phyloP scores from a whole-genome alignment of 306 rosid genomes.

The Trifolium fragiferum region DNA sequence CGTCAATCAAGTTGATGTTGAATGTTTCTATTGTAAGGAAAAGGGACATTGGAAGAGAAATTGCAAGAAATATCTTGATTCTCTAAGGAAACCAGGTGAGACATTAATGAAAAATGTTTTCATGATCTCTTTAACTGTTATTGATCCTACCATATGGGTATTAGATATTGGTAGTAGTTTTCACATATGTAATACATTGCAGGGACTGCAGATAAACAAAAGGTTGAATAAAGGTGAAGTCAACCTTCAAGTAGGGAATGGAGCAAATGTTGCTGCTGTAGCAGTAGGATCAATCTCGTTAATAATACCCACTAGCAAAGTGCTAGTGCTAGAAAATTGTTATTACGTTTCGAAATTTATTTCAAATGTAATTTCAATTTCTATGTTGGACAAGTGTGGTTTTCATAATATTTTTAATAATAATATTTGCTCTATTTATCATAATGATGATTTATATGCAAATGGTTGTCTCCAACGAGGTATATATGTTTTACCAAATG shows the following conservation, averaged over 20 bases:
- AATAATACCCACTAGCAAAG: not conserved
- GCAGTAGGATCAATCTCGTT: not conserved
- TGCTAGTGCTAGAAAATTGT: not conserved
- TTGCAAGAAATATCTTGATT: not conserved
- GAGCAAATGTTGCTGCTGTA: no score
- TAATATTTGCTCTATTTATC: not conserved
- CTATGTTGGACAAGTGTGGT: no score
- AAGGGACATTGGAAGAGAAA: not conserved
- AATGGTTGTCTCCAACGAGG: no score
- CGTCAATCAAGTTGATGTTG: not conserved
- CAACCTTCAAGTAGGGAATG: no score
- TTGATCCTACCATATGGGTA: conserved; percentile 9
- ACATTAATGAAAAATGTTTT: conserved; percentile 20
- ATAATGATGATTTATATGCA: no score
- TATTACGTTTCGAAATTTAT: no score
- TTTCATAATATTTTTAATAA: no score
- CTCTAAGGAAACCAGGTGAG: not conserved
- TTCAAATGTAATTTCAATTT: no score
- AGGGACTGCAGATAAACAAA: not conserved
- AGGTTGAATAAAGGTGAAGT: not conserved
- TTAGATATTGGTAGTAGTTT: conserved; percentile 19
- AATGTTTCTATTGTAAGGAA: not conserved
- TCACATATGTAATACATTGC: not conserved
- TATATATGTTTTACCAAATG: no score
- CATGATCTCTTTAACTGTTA: conserved; percentile 8